Evolutionary conservation across 1,284 basidiomycete genomes (phyloP).

Genomic region (Chiua sp.): DNA sequence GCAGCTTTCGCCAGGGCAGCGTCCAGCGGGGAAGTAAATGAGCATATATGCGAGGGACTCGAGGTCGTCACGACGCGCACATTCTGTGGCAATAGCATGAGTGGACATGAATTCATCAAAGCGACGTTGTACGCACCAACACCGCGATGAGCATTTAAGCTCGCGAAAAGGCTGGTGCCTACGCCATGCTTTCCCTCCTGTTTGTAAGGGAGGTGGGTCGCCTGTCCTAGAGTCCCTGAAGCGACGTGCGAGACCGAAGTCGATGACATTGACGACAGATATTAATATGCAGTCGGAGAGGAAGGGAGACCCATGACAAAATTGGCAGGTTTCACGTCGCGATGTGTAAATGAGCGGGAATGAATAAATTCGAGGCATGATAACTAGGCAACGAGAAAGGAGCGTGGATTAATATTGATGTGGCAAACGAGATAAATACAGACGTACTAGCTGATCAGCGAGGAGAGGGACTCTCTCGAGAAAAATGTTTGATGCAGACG

Average conservation of each 20-base stretch:
- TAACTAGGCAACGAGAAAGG: slow-evolving; percentile 50
- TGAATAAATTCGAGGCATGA: slow-evolving; percentile 80
- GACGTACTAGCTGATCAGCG: too few relatives aligned
- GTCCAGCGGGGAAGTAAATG: slow-evolving; percentile 90
- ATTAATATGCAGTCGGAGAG: slow-evolving; percentile 54
- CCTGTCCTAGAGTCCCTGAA: slow-evolving; percentile 89
- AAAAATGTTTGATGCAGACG: too few relatives aligned
- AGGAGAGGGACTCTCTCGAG: too few relatives aligned
- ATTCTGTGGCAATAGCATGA: slow-evolving; percentile 53
- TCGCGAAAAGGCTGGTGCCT: slow-evolving; percentile 94
- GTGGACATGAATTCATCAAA: not conserved
- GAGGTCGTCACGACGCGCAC: slow-evolving; percentile 89
- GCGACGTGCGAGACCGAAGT: slow-evolving; percentile 77
- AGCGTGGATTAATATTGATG: slow-evolving; percentile 13
- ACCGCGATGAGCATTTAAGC: slow-evolving; percentile 94
- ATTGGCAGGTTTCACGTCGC: slow-evolving; percentile 97
- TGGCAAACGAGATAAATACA: too few relatives aligned
- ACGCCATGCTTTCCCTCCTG: slow-evolving; percentile 89
- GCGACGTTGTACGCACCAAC: slow-evolving; percentile 59
- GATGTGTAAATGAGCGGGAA: slow-evolving; percentile 79
- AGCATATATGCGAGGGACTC: slow-evolving; percentile 94
- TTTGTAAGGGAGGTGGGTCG: slow-evolving; percentile 87
- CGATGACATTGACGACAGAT: slow-evolving; percentile 60
- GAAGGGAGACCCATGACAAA: slow-evolving; percentile 78
- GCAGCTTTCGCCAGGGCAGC: slow-evolving; percentile 89